Base-by-base conservation (phyloP, 768 basidiomycete genomes). In the Cubamyces sp. region DNA sequence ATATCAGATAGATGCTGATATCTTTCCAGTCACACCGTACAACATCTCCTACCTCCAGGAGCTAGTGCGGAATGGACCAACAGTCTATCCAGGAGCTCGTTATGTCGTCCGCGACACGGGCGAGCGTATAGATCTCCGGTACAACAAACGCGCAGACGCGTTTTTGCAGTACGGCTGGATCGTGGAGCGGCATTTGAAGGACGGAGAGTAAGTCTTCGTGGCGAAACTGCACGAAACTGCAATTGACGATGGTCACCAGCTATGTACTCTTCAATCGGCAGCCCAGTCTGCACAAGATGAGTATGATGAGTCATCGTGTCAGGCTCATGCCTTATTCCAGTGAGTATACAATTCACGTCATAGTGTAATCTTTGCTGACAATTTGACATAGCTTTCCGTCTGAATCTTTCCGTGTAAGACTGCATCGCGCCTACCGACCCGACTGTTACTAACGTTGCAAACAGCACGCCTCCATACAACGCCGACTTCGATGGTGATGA, bases 401-500 rank as follows among this genome's bases (percentile, higher is more conserved):
- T 98, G 66, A 98, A 98, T 74, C 87, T 98, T 64, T 98, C 97
- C 58, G 97, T 98, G 91, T 92, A 87, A 79, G 89, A 42, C 21
- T 4, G 54, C 66, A 19, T 46, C 28, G 61, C 55, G 58, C 54
- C 6, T 15, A 57, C 63, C 14, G 5, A 3, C 25, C 14, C 3
- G 8, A 64, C 61, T 59, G 65, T 45, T 56, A 62, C 66, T 63
- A 62, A 62, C 64, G 62, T 58, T 64, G 73, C 72, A 50, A 30
- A 48, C 65, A 92, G 90, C 57, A 98, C 95, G 12, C 94, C 96
- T 40, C 97, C 97, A 0, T 98, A 99, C 78, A 98, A 99, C 70
- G 97, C 97, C 73, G 97, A 99, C 78, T 99, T 98, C 77, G 97
- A 98, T 71, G 97, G 97, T 68, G 97, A 98, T 71, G 97, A 99